Evolutionary conservation across 169 alveolate species (phyloP), one percentile per base, ranked within the genome.

Genomic region (Babesia ovata): DNA sequence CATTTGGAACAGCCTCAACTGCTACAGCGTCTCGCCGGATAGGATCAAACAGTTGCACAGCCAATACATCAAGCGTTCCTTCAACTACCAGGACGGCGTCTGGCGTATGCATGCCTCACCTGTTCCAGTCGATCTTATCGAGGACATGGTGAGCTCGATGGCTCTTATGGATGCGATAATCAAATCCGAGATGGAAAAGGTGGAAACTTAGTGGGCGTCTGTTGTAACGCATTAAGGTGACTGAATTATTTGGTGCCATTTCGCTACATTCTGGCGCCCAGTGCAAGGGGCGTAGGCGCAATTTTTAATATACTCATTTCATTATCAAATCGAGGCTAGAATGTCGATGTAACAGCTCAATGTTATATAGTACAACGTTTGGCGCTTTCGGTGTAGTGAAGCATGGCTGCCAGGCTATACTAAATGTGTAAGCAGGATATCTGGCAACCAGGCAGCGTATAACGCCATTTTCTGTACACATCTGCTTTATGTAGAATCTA

Each of bases 71-170:
- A 49, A 22, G 65, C 63, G 66, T 54, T 67, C 76, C 48, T 33
- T 53, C 58, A 67, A 24, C 65, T 67, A 67, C 45, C 76, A 67
- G 56, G 65, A 67, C 10, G 59, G 42, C n/a, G 14, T 67, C 22
- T 28, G 52, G 33, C 17, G 67, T 13, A 19, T 67, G 46, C 44
- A 16, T 3, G 36, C 16, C 44, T 36, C 58, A 29, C 21, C 26
- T 0, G n/a, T 67, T 4, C 46, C 76, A 3, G 66, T 67, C 16
- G 76, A 67, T 22, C 4, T 67, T 0, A n/a, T 67, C 19, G 76
- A 67, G 36, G 33, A 29, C 44, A 54, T 67, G 67, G 76, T 67
- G 12, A 12, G 28, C 10, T 19, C 54, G 2, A 28, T 53, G 50
- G n/a, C 76, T 14, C 36, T 67, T 6, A 29, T 67, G 63, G 76